Base-by-base conservation (phyloP, 192 early-diverging fungal genomes). In the Entomortierella parvispora region DNA sequence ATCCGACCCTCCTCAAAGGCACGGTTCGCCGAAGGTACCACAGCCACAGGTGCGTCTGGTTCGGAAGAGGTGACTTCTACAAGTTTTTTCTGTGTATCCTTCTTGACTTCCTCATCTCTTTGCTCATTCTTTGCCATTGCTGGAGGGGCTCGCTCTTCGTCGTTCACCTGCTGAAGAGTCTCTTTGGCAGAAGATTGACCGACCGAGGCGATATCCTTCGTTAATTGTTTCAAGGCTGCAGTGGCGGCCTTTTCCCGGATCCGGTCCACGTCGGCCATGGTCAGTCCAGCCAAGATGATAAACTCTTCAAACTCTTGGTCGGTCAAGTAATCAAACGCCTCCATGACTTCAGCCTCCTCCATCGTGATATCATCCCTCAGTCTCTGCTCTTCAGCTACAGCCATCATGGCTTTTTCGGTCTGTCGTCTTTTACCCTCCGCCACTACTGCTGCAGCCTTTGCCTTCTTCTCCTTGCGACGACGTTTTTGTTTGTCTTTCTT, bases 241-340 rank as follows among this genome's bases (percentile, higher is more conserved):
- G 42, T 29, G 4, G 74, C 74, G 8, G 65, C 48, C 22, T 77
- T 77, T 48, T 77, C 65, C 10, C 74, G 63, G 33, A 77, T 68
- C 18, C 61, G 43, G 17, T 77, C 66, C 46, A 77, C 74, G 26
- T 77, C 66, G n/a, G 12, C 47, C 60, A 65, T 53, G 0, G 74
- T 68, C 47, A 76, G 32, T 7, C 72, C 65, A 18, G 72, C 72
- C 1, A 76, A n/a, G 33, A 46, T 58, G 65, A 61, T 62, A 47
- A 76, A 76, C 53, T 76, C 72, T 8, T 51, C 58, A 46, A 76
- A 76, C 40, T 76, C 72, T 8, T 67, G 64, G 34, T 76, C 72
- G 8, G 44, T 66, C 25, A 76, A 40, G 31, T 76, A 76, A 45
- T 76, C 72, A 49, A 76, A 76, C 0, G 72, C 72, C 37, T 76